A percentile compares a stretch with the other conserved stretches of the same genome.
Evolutionary conservation across 108 stramenopile genomes (phyloP).

Genomic region (Aureococcus anophagefferens): DNA sequence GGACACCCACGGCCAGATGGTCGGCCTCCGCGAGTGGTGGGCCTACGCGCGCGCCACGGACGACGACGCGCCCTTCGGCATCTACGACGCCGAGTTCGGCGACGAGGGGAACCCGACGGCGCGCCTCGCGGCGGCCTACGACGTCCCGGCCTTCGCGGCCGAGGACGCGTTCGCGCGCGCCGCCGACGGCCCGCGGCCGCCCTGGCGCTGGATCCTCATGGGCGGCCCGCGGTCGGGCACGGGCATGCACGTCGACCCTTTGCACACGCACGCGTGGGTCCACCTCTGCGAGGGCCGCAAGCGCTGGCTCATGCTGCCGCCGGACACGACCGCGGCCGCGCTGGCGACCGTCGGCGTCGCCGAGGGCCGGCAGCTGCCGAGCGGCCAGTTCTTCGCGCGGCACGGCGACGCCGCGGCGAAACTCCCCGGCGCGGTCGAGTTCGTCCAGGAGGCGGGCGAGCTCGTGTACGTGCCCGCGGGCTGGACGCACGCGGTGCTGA

Average conservation of each 20-base stretch:
- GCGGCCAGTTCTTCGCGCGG: not conserved
- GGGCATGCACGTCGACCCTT: constrained; percentile 68
- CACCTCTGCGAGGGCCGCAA: constrained; percentile 62
- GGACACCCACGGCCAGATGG: constrained; percentile 65
- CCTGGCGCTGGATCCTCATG: constrained; percentile 70
- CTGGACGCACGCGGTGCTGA: constrained; percentile 73
- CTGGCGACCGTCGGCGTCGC: constrained; percentile 25
- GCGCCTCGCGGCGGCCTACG: constrained; percentile 45
- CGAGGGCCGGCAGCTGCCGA: not conserved
- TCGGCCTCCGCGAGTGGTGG: constrained; percentile 51
- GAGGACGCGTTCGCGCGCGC: constrained; percentile 57
- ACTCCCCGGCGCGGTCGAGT: constrained; percentile 22
- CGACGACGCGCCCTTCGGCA: constrained; percentile 60
- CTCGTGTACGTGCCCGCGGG: constrained; percentile 72
- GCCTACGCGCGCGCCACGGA: constrained; percentile 63
- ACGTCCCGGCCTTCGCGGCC: constrained; percentile 57
- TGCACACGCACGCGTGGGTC: constrained; percentile 74
- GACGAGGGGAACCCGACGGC: constrained; percentile 36
- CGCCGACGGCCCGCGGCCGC: constrained; percentile 39
- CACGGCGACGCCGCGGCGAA: not conserved
- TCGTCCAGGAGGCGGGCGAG: constrained; percentile 66
- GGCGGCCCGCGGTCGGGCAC: constrained; percentile 69
- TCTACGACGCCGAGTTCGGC: constrained; percentile 68
- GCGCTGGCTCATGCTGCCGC: constrained; percentile 70
- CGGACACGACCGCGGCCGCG: constrained; percentile 35